Conservation (phyloP, 2,329 filamentous ascomycete genomes). For the Colletotrichum liaoningense region DNA sequence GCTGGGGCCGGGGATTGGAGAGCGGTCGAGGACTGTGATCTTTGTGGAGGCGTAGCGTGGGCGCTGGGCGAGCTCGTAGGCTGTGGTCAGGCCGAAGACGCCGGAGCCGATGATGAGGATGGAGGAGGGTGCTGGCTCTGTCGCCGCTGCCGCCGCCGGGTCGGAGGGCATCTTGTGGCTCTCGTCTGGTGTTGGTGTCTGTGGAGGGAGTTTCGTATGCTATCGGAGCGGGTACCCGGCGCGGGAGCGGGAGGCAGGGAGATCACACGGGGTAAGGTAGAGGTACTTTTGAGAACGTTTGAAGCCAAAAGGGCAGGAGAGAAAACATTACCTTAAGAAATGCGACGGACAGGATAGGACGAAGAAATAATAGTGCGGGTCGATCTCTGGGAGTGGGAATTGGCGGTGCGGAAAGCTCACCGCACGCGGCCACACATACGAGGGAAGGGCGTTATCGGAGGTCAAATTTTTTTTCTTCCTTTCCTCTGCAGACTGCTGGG, state of each 20-base stretch:
- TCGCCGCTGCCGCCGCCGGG: neutral
- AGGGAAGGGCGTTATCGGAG: constrained; percentile 7
- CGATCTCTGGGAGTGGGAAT: neutral
- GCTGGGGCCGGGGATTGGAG: constrained; percentile 58
- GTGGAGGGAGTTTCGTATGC: neutral
- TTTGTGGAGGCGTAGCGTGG: constrained; percentile 62
- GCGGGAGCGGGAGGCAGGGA: neutral
- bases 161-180: neutral
- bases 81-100: constrained; percentile 70
- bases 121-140: constrained; percentile 50
- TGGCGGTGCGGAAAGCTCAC: neutral
- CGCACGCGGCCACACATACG: neutral
- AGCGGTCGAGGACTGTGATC: constrained; percentile 71
- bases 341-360: neutral
- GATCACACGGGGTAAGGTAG: neutral
- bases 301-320: neutral
- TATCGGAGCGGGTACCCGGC: neutral
- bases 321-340: neutral
- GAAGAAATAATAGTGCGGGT: neutral
- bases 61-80: constrained; percentile 75
- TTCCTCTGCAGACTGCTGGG: neutral
- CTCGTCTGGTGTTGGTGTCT: neutral
- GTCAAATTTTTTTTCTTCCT: neutral
- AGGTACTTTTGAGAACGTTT: neutral
- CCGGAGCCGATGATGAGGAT: constrained; percentile 78